Conservation (phyloP, 2,329 filamentous ascomycete species). For the Juglanconis oblonga region DNA sequence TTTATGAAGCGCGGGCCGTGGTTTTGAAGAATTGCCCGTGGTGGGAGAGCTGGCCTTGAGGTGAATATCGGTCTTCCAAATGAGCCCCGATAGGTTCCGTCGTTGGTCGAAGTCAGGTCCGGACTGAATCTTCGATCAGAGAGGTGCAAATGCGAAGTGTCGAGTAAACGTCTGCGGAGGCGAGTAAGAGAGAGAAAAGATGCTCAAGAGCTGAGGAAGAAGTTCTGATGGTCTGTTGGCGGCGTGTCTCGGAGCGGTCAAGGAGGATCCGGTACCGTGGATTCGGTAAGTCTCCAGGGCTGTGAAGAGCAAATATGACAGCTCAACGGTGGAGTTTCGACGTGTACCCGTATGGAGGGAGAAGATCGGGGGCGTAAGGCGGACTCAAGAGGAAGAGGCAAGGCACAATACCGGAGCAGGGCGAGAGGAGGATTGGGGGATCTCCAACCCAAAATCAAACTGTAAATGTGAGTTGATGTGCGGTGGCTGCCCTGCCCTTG, state of each 20-base stretch:
- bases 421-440: background rate
- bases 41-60: background rate
- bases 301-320: background rate
- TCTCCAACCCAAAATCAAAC: background rate
- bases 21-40: background rate
- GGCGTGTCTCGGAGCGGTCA: slow-evolving; percentile 10
- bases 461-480: slow-evolving; percentile 1
- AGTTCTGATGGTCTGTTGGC: background rate
- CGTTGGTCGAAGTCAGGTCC: no score
- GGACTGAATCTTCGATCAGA: no score
- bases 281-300: background rate
- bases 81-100: background rate
- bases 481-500: background rate
- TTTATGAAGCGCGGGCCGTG: no score
- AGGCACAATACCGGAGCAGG: background rate
- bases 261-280: slow-evolving; percentile 6
- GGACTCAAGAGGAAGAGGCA: background rate
- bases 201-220: background rate
- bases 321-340: background rate
- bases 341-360: background rate
- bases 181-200: background rate
- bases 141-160: no score
- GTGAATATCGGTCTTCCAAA: background rate
- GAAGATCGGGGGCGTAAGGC: background rate
- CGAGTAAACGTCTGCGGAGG: no score